Base-by-base conservation (phyloP, 2,329 filamentous ascomycete species). In the Stagonosporopsis cucurbitacearum region DNA sequence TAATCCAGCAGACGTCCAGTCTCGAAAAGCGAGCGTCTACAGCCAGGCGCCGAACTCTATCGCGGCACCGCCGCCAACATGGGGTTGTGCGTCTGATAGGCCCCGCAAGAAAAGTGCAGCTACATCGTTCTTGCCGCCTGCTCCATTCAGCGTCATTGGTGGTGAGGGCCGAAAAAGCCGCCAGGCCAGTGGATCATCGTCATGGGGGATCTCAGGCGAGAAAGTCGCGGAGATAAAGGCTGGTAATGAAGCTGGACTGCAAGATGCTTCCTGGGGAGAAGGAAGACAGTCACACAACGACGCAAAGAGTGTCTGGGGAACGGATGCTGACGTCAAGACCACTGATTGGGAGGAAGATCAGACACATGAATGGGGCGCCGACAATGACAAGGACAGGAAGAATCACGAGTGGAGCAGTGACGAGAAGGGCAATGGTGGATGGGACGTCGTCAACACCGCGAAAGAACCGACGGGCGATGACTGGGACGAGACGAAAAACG, bases 141-240 rank as follows among this genome's bases (percentile, higher is more conserved):
- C 58, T 1, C 54, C 62, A 1, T 65, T 61, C 17, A 50, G 55
- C 8, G 8, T 35, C 1, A 32, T 49, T 1, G 20, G 51, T 20
- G 20, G 20, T 2, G 17, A 20, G 0, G 28, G 3, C 6, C 37
- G 15, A 0, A 36, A 42, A 20, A 36, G 40, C 15, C 17, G 28
- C 0, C 6, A 23, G 0, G 45, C 50, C 6, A 36, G 36, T 25
- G 48, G 45, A 2, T 36, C 40, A 3, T 60, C 41, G 5, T 57
- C 59, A n/a, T 65, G 63, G 60, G 50, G 40, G 9, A 11, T 40
- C 6, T 30, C 22, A 2, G 6, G 28, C 11, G 33, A 45, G 26
- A 23, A 11, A 13, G 15, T 17, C 2, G 28, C 25, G 15, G 26
- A 39, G 28, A 9, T 11, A 9, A 9, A 36, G n/a, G 8, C 20